phyloP scores from a whole-genome alignment of 2,329 filamentous ascomycete species.

The Metarhizium guizhouense region DNA sequence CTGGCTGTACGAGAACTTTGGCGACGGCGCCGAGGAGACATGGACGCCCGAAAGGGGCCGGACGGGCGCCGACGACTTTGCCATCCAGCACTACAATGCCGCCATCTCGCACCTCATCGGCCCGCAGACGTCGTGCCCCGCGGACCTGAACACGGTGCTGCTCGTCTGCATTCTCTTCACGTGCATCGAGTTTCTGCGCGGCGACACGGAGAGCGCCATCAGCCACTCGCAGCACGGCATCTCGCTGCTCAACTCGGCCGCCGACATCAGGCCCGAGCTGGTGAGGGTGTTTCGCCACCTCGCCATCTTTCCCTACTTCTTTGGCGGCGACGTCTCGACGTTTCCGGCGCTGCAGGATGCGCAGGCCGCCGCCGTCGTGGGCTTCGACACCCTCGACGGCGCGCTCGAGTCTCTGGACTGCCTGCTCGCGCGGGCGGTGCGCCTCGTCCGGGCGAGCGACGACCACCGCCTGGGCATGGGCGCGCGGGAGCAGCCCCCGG shows the following conservation, averaged over 20 bases:
- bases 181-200: constrained; percentile 33
- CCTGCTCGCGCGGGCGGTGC: constrained; percentile 17
- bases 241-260: constrained; percentile 20
- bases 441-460: constrained; percentile 21
- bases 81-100: constrained; percentile 30
- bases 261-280: constrained; percentile 19
- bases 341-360: constrained; percentile 6
- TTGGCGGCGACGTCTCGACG: constrained; percentile 11
- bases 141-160: constrained; percentile 24
- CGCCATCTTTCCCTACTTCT: constrained; percentile 30
- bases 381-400: constrained; percentile 11
- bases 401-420: constrained; percentile 22
- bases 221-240: constrained; percentile 30
- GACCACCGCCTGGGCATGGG: constrained; percentile 15
- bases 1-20: constrained; percentile 26
- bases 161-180: constrained; percentile 33
- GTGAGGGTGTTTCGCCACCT: constrained; percentile 28
- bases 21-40: neutral
- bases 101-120: constrained; percentile 26
- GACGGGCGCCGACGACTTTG: constrained; percentile 16
- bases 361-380: neutral
- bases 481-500: constrained; percentile 5
- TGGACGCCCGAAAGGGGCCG: neutral
- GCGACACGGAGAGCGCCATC: constrained; percentile 24
- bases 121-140: constrained; percentile 2